These are phyloP conservation scores for Glycyrrhiza uralensis DNA, from an alignment of 306 rosid genomes.

Conservation along the genomic window DNA sequence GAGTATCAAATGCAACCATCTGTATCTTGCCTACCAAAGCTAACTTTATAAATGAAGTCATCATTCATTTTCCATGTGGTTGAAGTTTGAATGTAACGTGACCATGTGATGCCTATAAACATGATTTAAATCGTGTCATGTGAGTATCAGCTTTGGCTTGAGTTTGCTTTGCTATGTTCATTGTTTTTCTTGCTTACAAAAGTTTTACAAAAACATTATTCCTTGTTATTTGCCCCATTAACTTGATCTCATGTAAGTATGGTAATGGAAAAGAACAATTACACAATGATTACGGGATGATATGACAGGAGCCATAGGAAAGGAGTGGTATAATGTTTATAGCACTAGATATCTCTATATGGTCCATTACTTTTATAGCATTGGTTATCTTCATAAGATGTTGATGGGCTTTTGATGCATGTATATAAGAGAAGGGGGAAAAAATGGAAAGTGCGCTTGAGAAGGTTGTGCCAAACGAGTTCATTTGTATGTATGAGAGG, in stretches of 20 bases:
- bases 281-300: neutral
- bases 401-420: neutral
- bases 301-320: neutral
- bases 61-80: neutral
- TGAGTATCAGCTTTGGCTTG: neutral
- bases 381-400: too few relatives aligned
- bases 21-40: neutral
- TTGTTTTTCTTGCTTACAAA: neutral
- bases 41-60: neutral
- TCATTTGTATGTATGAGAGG: neutral
- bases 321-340: neutral
- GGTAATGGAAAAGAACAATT: neutral
- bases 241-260: neutral
- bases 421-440: too few relatives aligned
- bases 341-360: neutral
- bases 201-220: neutral
- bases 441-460: too few relatives aligned
- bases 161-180: neutral
- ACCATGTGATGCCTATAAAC: neutral
- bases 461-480: too few relatives aligned
- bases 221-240: neutral
- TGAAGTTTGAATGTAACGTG: neutral
- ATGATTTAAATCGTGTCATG: neutral
- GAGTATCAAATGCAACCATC: neutral
- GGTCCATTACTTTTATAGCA: neutral